Evolutionary conservation across 2,329 filamentous ascomycete genomes (phyloP).

Genomic region (Paraphaeosphaeria minitans): DNA sequence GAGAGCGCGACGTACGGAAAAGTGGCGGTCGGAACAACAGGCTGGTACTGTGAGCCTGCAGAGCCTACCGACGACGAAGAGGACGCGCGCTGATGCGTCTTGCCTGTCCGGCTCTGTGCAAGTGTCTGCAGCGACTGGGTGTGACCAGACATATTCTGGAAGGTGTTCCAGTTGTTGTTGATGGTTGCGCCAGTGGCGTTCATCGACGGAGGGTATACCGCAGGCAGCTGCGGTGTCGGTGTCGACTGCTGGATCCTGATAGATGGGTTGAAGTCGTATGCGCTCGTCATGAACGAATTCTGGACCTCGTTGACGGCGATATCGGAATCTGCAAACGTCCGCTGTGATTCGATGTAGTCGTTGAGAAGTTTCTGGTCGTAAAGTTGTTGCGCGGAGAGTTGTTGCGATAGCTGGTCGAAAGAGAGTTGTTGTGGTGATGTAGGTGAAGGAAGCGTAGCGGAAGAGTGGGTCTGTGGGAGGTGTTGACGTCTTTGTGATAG

Average conservation of each 20-base stretch:
- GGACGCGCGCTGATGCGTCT: constrained; percentile 45
- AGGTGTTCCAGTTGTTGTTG: constrained; percentile 40
- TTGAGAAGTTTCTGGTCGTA: constrained; percentile 43
- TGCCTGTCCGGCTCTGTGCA: constrained; percentile 30
- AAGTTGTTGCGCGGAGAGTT: constrained; percentile 32
- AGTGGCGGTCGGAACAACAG: constrained; percentile 29
- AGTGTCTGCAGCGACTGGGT: constrained; percentile 42
- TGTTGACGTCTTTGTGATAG: constrained; percentile 47
- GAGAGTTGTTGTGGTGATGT: constrained; percentile 35
- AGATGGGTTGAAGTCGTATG: constrained; percentile 44
- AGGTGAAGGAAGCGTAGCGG: constrained; percentile 34
- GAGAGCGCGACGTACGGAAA: constrained; percentile 54
- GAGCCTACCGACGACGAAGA: constrained; percentile 49
- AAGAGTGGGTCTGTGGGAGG: constrained; percentile 29
- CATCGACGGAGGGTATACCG: constrained; percentile 39
- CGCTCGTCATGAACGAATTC: constrained; percentile 41
- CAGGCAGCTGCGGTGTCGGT: constrained; percentile 41
- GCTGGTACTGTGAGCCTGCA: constrained; percentile 41
- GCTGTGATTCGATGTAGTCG: constrained; percentile 46
- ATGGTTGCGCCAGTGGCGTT: constrained; percentile 31
- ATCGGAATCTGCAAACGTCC: constrained; percentile 26
- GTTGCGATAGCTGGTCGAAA: constrained; percentile 35
- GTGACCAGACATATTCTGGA: constrained; percentile 36
- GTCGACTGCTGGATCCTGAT: constrained; percentile 50
- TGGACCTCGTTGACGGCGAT: constrained; percentile 21